phyloP scores from a whole-genome alignment of 2,329 filamentous ascomycete species.

The Sclerotinia glacialis region DNA sequence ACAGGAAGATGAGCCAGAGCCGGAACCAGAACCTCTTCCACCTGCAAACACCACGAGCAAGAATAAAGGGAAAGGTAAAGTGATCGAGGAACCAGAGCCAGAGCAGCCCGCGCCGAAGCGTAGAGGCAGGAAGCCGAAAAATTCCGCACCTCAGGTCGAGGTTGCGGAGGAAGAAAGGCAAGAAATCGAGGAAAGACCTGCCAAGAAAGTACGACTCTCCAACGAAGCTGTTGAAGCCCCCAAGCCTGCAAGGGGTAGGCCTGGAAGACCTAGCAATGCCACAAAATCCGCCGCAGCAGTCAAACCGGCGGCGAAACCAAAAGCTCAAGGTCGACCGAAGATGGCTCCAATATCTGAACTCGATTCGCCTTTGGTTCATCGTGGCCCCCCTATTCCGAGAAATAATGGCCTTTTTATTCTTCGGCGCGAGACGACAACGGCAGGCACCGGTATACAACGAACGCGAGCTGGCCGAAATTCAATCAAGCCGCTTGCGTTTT shows the following conservation, averaged over 20 bases:
- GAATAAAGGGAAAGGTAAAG: slow-evolving; percentile 23
- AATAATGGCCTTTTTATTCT: slow-evolving; percentile 50
- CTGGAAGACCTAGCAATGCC: slow-evolving; percentile 16
- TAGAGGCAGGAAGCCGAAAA: slow-evolving; percentile 19
- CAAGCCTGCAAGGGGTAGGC: slow-evolving; percentile 9
- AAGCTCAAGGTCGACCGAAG: slow-evolving; percentile 26
- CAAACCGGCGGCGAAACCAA: slow-evolving; percentile 29
- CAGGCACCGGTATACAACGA: slow-evolving; percentile 41
- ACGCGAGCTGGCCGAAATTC: slow-evolving; percentile 77
- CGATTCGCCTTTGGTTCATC: slow-evolving; percentile 35
- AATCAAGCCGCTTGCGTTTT: slow-evolving; percentile 76
- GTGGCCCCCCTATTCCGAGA: slow-evolving; percentile 42
- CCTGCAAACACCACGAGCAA: slow-evolving; percentile 11
- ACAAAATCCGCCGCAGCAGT: slow-evolving; percentile 12
- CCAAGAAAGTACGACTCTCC: slow-evolving; percentile 29
- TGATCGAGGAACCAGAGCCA: slow-evolving; percentile 14
- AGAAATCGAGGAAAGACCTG: slow-evolving; percentile 22
- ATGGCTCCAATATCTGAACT: slow-evolving; percentile 31
- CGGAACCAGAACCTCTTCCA: slow-evolving; percentile 18
- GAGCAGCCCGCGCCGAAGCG: slow-evolving; percentile 4
- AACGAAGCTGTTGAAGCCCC: slow-evolving; percentile 21
- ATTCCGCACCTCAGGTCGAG: background rate
- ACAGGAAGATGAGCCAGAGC: slow-evolving; percentile 27
- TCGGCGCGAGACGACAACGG: slow-evolving; percentile 47
- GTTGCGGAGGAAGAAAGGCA: slow-evolving; percentile 26